A percentile compares a stretch with the other conserved stretches of the same genome.
These are phyloP conservation scores for Tuber melanosporum DNA, from an alignment of 495 filamentous ascomycete genomes.

Conservation along the genomic window DNA sequence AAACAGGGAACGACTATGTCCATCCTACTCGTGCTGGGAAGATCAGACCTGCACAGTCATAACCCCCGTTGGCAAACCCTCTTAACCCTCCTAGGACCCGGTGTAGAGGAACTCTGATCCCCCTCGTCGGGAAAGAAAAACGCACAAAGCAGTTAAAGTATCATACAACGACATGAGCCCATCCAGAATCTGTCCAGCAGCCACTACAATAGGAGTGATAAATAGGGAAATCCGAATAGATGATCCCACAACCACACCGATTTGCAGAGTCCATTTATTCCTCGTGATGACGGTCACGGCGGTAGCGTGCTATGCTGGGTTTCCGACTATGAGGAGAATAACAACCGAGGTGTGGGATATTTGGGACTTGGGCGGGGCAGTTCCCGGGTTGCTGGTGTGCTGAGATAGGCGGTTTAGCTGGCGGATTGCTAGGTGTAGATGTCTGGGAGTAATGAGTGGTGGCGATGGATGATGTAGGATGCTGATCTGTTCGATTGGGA, in stretches of 20 bases:
- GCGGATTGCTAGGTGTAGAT: background rate
- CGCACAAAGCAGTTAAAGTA: constrained; percentile 44
- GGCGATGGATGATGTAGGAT: background rate
- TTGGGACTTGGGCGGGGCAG: background rate
- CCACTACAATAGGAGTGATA: constrained; percentile 78
- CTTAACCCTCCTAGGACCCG: background rate
- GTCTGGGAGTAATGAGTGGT: background rate
- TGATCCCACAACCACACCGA: constrained; percentile 80
- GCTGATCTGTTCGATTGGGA: background rate
- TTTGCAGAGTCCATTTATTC: constrained; percentile 93
- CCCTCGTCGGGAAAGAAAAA: constrained; percentile 57
- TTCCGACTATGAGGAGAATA: constrained; percentile 70
- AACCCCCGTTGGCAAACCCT: background rate
- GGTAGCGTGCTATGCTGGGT: constrained; percentile 87
- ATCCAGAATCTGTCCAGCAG: constrained; percentile 78
- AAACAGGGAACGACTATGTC: background rate
- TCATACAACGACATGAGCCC: constrained; percentile 65
- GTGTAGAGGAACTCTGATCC: constrained; percentile 8
- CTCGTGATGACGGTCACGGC: constrained; percentile 81
- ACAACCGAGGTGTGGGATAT: constrained; percentile 47
- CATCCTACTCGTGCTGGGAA: background rate
- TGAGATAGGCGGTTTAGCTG: background rate
- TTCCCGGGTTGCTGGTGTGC: background rate
- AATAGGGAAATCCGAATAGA: constrained; percentile 89
- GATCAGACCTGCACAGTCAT: background rate